phyloP scores from a whole-genome alignment of 331 rosid genomes.

The Pyracantha coccinea region DNA sequence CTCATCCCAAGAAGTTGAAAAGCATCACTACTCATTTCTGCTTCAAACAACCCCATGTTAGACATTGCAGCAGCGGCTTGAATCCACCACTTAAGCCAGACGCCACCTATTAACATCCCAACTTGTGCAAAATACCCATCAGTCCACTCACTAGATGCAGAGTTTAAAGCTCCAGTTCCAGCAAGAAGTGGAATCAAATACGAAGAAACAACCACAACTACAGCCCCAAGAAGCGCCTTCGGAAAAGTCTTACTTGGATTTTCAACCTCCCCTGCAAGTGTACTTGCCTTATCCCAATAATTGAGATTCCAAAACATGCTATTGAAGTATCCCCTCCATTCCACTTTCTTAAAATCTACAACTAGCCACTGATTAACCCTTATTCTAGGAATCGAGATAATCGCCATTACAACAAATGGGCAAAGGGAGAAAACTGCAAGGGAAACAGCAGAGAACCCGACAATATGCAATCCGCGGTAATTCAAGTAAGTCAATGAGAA shows the following conservation, averaged over 20 bases:
- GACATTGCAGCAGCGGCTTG: conserved; percentile 84
- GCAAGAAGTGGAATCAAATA: conserved; percentile 82
- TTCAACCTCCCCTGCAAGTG: conserved; percentile 80
- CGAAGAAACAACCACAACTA: conserved; percentile 57
- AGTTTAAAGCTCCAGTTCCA: conserved; percentile 64
- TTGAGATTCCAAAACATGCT: conserved; percentile 80
- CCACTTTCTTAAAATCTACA: conserved; percentile 40
- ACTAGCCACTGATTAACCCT: conserved; percentile 49
- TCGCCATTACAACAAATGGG: conserved; percentile 48
- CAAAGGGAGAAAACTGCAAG: conserved; percentile 63
- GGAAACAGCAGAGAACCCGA: conserved; percentile 68
- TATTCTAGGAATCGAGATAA: conserved; percentile 54
- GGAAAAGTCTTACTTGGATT: conserved; percentile 68
- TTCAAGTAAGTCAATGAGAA: conserved; percentile 62
- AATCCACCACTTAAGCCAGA: conserved; percentile 84
- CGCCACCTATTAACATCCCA: conserved; percentile 67
- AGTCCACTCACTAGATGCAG: conserved; percentile 47
- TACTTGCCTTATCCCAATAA: conserved; percentile 90
- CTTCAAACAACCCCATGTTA: conserved; percentile 81
- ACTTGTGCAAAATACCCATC: conserved; percentile 85
- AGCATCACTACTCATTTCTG: conserved; percentile 86
- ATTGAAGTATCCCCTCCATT: conserved; percentile 73
- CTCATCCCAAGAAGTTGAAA: conserved; percentile 89
- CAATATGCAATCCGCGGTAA: conserved; percentile 72
- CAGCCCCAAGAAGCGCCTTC: conserved; percentile 61